These are phyloP conservation scores for Astrothelium macrocarpum DNA, from an alignment of 495 filamentous ascomycete genomes.

Conservation along the genomic window DNA sequence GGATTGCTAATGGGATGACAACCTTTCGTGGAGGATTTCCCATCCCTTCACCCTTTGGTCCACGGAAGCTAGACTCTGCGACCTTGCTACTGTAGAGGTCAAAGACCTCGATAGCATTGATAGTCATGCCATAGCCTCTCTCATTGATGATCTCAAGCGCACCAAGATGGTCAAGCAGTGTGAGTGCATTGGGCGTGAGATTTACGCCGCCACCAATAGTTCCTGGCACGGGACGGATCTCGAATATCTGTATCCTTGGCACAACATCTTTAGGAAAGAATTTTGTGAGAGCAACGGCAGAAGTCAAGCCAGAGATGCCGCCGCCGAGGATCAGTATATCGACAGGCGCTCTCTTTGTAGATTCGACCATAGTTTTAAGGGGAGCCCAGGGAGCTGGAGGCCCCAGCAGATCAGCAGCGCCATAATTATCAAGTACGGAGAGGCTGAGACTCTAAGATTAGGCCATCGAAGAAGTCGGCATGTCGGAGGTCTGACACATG, in stretches of 20 bases:
- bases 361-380: not conserved
- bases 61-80: slow-evolving; percentile 25
- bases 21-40: slow-evolving; percentile 23
- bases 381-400: not conserved
- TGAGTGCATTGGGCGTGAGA: slow-evolving; percentile 51
- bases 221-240: slow-evolving; percentile 45
- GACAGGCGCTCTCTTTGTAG: not conserved
- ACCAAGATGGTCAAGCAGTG: slow-evolving; percentile 47
- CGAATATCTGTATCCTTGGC: slow-evolving; percentile 45
- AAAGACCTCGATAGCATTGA: slow-evolving; percentile 35
- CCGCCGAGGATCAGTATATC: slow-evolving; percentile 42
- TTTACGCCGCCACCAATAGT: slow-evolving; percentile 55
- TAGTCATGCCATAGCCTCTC: slow-evolving; percentile 36
- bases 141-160: slow-evolving; percentile 37
- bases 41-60: slow-evolving; percentile 25
- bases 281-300: slow-evolving; percentile 43
- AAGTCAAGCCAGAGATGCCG: slow-evolving; percentile 47
- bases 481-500: no score
- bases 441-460: no score
- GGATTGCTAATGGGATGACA: not conserved
- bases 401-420: not conserved
- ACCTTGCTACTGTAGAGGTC: slow-evolving; percentile 42
- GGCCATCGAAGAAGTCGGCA: no score
- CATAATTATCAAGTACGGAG: not conserved
- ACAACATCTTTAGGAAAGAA: slow-evolving; percentile 37